Evolutionary conservation across 768 basidiomycete species (phyloP).

Genomic region (Boletus rex-veris): DNA sequence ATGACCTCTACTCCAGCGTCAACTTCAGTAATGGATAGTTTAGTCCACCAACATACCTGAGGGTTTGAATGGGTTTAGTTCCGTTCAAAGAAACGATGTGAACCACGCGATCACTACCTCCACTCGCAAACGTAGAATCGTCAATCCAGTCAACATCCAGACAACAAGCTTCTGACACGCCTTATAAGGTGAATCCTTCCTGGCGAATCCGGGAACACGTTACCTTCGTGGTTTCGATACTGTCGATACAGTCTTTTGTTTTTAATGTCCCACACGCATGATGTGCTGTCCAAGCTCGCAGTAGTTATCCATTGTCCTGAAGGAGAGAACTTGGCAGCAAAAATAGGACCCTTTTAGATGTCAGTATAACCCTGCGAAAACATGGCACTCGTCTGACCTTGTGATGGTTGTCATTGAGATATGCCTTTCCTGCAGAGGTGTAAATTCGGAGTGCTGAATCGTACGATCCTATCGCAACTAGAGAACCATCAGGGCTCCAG

Average conservation of each 20-base stretch:
- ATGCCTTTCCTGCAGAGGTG: slow-evolving; percentile 54
- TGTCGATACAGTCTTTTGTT: slow-evolving; percentile 59
- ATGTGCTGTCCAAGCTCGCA: slow-evolving; percentile 73
- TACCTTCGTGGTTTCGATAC: slow-evolving; percentile 66
- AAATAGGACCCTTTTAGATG: slow-evolving; percentile 67
- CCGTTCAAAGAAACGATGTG: slow-evolving; percentile 57
- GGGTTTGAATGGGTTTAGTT: slow-evolving; percentile 53
- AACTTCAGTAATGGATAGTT: neutral
- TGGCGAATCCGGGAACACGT: slow-evolving; percentile 6
- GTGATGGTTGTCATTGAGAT: slow-evolving; percentile 62
- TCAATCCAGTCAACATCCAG: slow-evolving; percentile 80
- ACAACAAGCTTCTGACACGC: slow-evolving; percentile 57
- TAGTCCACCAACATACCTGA: slow-evolving; percentile 46
- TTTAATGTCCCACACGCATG: slow-evolving; percentile 75
- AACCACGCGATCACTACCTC: slow-evolving; percentile 65
- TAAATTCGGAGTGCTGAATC: slow-evolving; percentile 70
- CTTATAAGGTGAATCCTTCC: slow-evolving; percentile 3
- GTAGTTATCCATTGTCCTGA: slow-evolving; percentile 70
- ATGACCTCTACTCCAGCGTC: slow-evolving; percentile 53
- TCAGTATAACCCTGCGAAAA: slow-evolving; percentile 13
- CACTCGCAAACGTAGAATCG: slow-evolving; percentile 66
- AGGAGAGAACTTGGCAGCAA: slow-evolving; percentile 72
- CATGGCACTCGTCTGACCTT: slow-evolving; percentile 42
- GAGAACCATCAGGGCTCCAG: slow-evolving; percentile 71
- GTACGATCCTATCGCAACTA: slow-evolving; percentile 76